These are phyloP conservation scores for Patellifolia procumbens DNA, from an alignment of 179 eudicot genomes.

Conservation along the genomic window DNA sequence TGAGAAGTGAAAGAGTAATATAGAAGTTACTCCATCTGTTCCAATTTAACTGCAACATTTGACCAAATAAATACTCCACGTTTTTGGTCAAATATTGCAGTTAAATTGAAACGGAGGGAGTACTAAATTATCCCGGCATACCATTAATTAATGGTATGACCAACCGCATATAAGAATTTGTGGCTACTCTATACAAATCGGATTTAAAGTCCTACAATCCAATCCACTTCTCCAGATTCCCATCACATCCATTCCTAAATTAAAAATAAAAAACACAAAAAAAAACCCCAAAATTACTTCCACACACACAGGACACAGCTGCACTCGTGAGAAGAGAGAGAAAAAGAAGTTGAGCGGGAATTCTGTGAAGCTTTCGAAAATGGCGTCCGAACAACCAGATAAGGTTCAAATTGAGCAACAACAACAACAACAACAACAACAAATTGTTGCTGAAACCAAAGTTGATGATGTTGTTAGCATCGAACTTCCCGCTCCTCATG, in stretches of 20 bases:
- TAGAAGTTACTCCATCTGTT: too few relatives aligned
- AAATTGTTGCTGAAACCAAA: neutral
- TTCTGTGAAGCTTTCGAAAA: conserved; percentile 21
- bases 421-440: too few relatives aligned
- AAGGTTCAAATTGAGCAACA: conserved; percentile 4
- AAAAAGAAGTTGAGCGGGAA: conserved; percentile 27
- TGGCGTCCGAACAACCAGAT: conserved; percentile 20
- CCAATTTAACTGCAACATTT: too few relatives aligned
- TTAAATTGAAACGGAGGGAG: too few relatives aligned
- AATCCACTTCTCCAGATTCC: conserved; percentile 19
- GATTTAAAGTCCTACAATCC: conserved; percentile 11
- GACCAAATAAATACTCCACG: too few relatives aligned
- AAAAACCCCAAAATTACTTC: neutral
- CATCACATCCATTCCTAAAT: conserved; percentile 7
- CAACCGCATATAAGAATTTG: too few relatives aligned
- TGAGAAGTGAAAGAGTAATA: too few relatives aligned
- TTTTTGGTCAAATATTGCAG: too few relatives aligned
- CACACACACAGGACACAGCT: neutral
- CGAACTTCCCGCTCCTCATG: conserved; percentile 42
- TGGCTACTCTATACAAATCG: neutral
- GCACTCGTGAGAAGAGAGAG: neutral
- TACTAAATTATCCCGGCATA: too few relatives aligned
- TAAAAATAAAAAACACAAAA: neutral
- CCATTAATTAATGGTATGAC: too few relatives aligned
- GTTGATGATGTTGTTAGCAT: conserved; percentile 19